Conservation (phyloP, 192 early-diverging fungal species). For the Backusella liffmaniae region DNA sequence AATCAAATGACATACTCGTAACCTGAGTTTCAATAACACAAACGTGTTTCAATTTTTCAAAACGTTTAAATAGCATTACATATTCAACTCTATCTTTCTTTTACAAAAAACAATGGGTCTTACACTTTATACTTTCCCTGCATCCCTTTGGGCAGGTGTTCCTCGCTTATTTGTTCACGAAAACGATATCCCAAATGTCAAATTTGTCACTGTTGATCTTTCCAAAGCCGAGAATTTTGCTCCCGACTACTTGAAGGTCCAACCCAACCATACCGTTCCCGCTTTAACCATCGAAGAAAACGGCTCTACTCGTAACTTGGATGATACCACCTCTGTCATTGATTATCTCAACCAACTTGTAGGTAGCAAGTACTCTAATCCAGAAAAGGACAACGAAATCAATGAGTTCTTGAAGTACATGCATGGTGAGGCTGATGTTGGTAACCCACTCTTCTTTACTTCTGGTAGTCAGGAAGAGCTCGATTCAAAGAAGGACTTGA, state of each 20-base stretch:
- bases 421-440: not conserved
- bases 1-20: not conserved
- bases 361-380: not conserved
- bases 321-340: slow-evolving; percentile 9
- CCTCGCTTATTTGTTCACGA: slow-evolving; percentile 19
- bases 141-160: slow-evolving; percentile 19
- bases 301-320: not conserved
- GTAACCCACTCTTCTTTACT: slow-evolving; percentile 14
- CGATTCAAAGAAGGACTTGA: slow-evolving; percentile 10
- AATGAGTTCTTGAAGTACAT: not conserved
- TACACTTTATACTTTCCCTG: slow-evolving; percentile 20
- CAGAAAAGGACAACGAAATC: not conserved
- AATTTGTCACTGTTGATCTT: slow-evolving; percentile 20
- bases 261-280: slow-evolving; percentile 17
- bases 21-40: not conserved
- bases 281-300: slow-evolving; percentile 5
- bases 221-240: slow-evolving; percentile 24
- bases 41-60: not conserved
- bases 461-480: slow-evolving; percentile 12
- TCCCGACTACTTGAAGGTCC: slow-evolving; percentile 15
- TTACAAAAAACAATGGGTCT: not conserved
- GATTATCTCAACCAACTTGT: slow-evolving; percentile 11
- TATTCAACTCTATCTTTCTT: not conserved
- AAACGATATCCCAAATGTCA: not conserved
- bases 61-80: not conserved